Evolutionary conservation across 805 yeast genomes (phyloP).

Genomic region (Yamadazyma philogaea): DNA sequence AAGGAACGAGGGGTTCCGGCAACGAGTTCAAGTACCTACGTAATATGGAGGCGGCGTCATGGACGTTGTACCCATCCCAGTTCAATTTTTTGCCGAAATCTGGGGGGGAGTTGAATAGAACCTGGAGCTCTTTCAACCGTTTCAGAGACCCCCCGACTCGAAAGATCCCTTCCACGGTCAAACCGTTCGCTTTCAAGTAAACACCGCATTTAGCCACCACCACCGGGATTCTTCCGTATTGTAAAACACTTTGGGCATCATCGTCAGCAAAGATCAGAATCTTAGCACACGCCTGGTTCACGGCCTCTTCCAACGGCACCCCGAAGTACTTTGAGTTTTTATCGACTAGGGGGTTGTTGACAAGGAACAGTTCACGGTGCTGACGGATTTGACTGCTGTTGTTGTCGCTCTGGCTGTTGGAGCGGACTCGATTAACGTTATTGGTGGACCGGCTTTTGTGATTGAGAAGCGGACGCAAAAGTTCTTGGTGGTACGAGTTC

Average conservation of each 20-base stretch:
- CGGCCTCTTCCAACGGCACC: constrained; percentile 66
- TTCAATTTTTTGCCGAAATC: constrained; percentile 80
- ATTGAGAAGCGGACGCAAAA: constrained; percentile 46
- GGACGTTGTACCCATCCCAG: constrained; percentile 95
- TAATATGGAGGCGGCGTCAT: constrained; percentile 91
- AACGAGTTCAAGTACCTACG: constrained; percentile 82
- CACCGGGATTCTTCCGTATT: constrained; percentile 86
- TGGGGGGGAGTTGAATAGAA: constrained; percentile 81
- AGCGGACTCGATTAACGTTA: constrained; percentile 38
- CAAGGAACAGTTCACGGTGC: constrained; percentile 51
- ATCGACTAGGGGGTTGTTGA: constrained; percentile 40
- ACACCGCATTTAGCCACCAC: constrained; percentile 96
- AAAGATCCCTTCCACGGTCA: constrained; percentile 85
- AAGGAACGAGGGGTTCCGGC: constrained; percentile 90
- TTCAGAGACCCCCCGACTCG: constrained; percentile 90
- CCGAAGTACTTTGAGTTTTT: constrained; percentile 69
- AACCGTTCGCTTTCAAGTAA: constrained; percentile 71
- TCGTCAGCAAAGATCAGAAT: constrained; percentile 60
- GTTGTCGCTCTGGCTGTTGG: constrained; percentile 25
- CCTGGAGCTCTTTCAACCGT: constrained; percentile 82
- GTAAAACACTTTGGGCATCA: constrained; percentile 56
- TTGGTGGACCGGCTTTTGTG: constrained; percentile 52
- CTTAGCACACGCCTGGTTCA: constrained; percentile 72
- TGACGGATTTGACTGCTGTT: constrained; percentile 28
- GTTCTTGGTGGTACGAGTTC: constrained; percentile 13